phyloP scores from a whole-genome alignment of 2,329 filamentous ascomycete species.

The Leptographium wingfieldii region DNA sequence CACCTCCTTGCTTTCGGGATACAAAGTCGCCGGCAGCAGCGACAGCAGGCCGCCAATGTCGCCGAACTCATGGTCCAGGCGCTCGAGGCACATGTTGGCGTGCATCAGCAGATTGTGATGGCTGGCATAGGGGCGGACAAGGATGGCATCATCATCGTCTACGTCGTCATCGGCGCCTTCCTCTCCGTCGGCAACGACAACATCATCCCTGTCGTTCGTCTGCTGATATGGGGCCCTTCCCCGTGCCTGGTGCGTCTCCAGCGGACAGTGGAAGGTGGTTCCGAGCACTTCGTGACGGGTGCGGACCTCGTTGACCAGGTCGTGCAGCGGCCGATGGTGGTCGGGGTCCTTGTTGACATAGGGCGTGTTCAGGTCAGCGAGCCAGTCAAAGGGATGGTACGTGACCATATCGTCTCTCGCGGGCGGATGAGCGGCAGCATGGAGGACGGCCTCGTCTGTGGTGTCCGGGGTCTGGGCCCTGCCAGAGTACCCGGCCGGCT shows the following conservation, averaged over 20 bases:
- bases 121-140: constrained; percentile 25
- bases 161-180: not conserved
- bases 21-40: constrained; percentile 30
- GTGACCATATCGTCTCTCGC: not conserved
- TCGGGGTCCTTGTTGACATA: constrained; percentile 36
- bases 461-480: not conserved
- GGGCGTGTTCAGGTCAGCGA: constrained; percentile 34
- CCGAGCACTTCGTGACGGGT: constrained; percentile 27
- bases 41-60: constrained; percentile 42
- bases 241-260: constrained; percentile 19
- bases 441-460: not conserved
- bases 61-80: constrained; percentile 46
- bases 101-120: constrained; percentile 41
- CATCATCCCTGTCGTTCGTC: not conserved
- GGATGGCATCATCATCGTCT: not conserved
- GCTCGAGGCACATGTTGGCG: constrained; percentile 46
- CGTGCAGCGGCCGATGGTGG: constrained; percentile 34
- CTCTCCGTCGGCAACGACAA: not conserved
- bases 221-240: constrained; percentile 11
- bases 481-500: not conserved
- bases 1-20: not conserved
- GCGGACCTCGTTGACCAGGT: constrained; percentile 32
- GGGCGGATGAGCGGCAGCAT: not conserved
- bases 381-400: constrained; percentile 43
- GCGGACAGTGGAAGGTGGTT: constrained; percentile 32